A percentile compares a stretch with the other conserved stretches of the same genome.
These are phyloP conservation scores for Neopestalotiopsis clavispora DNA, from an alignment of 2,329 filamentous ascomycete genomes.

Conservation along the genomic window DNA sequence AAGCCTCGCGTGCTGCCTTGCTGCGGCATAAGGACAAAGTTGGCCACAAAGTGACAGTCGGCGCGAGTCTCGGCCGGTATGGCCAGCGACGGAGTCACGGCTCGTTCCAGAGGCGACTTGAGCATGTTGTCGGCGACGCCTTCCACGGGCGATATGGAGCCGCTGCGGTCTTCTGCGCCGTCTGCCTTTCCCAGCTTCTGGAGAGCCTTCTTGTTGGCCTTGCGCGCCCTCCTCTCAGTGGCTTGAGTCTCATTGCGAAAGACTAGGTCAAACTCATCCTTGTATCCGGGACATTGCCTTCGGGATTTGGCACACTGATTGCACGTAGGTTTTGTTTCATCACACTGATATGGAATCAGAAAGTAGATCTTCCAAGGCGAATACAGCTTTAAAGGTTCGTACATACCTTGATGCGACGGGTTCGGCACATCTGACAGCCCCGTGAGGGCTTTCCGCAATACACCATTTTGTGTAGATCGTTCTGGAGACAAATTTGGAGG, in stretches of 20 bases:
- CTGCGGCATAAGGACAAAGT: conserved; percentile 61
- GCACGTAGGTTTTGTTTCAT: conserved; percentile 70
- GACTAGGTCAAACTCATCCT: conserved; percentile 73
- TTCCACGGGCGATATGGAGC: conserved; percentile 30
- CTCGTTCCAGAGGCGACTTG: conserved; percentile 27
- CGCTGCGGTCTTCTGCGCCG: conserved; percentile 19
- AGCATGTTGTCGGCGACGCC: conserved; percentile 25
- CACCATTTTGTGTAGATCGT: conserved; percentile 53
- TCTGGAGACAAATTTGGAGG: neutral
- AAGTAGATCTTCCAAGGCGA: neutral
- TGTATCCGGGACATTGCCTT: conserved; percentile 69
- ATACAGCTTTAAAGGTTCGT: neutral
- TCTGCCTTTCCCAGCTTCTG: conserved; percentile 39
- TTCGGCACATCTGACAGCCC: conserved; percentile 78
- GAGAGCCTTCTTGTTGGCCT: conserved; percentile 54
- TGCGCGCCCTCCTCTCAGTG: conserved; percentile 66
- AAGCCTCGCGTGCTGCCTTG: conserved; percentile 58
- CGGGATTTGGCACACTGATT: conserved; percentile 68
- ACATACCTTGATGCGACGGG: conserved; percentile 73
- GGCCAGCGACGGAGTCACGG: conserved; percentile 40
- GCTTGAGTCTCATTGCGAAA: conserved; percentile 76
- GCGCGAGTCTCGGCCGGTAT: conserved; percentile 60
- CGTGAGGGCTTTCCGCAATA: conserved; percentile 69
- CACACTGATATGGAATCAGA: conserved; percentile 55
- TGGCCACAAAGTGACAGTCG: conserved; percentile 63